phyloP scores from a whole-genome alignment of 805 yeast species.

The Yueomyces sp. region DNA sequence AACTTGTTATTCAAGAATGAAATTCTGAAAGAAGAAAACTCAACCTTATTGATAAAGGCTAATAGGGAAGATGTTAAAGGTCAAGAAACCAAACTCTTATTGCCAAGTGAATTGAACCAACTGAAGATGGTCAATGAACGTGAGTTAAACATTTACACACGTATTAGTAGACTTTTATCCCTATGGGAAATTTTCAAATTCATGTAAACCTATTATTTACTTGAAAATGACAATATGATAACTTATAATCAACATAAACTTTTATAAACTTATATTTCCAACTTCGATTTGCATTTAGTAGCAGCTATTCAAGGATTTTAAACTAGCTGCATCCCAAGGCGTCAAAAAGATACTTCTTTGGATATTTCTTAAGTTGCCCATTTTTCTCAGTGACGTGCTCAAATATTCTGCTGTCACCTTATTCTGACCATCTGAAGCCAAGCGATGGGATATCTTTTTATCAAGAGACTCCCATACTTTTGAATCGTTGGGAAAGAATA shows the following conservation, averaged over 20 bases:
- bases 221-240: too few species aligned
- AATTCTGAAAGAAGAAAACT: conserved; percentile 42
- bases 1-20: conserved; percentile 41
- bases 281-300: conserved; percentile 3
- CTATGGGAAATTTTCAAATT: conserved; percentile 44
- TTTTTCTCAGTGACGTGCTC: conserved; percentile 36
- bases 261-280: neutral
- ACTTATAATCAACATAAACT: neutral
- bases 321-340: conserved; percentile 35
- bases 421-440: conserved; percentile 39
- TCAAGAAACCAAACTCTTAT: conserved; percentile 56
- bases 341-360: conserved; percentile 58
- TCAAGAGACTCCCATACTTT: conserved; percentile 59
- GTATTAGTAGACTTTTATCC: conserved; percentile 40
- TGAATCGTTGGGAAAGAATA: conserved; percentile 60
- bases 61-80: conserved; percentile 86
- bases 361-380: conserved; percentile 36
- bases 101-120: conserved; percentile 65
- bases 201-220: neutral
- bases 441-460: conserved; percentile 39
- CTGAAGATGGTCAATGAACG: conserved; percentile 44
- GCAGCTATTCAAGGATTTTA: conserved; percentile 18
- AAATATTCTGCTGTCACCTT: conserved; percentile 35
- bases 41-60: conserved; percentile 61
- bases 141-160: conserved; percentile 41